Evolutionary conservation across 1,139 yeast species (phyloP), one percentile per base, ranked within the genome.

Genomic region (Sporopachydermia cereana): DNA sequence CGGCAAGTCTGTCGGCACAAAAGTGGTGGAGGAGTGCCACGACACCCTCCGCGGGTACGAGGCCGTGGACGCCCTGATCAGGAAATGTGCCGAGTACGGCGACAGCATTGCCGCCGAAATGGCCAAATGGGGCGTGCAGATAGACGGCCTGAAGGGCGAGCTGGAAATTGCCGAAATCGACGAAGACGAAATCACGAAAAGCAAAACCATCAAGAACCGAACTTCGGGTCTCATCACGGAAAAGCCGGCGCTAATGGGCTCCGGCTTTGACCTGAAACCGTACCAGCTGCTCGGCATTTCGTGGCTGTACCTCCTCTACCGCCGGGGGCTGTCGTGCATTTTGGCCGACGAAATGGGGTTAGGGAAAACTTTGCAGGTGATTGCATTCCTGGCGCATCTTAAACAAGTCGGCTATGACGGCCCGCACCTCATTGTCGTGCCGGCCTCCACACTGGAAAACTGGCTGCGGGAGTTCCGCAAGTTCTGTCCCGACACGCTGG

Each of bases 291-390:
- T 91, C 18, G 99, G 99, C 44, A 68, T 93, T 46, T 91, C 91
- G 60, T 93, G 99, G 99, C 68, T 93, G 46, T 74, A 81, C 52
- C 62, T 91, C 46, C 68, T 93, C 36, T 91, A 89, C 61, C 77
- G 76, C 48, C 77, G 84, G 56, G 74, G 77, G 22, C 69, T 91
- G 47, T 86, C 96, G 5, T 89, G 98, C 64, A 91, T 91, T 48
- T 68, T 91, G 44, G 99, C 98, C 0, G 99, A 91, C 64, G 99
- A 91, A 62, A 88, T 89, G 97, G 97, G 97, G 12, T 68, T 91
- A 45, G 98, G 98, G 48, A 91, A 91, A 60, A 91, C 97, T 0
- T 84, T 95, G 61, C 97, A 91, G 64, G 95, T 91, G 24, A 88
- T 91, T 63, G 75, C 96, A n/a, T 89, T 91, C 57, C 66, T 91